phyloP scores from a whole-genome alignment of 306 rosid genomes.

The Cucurbita maxima region DNA sequence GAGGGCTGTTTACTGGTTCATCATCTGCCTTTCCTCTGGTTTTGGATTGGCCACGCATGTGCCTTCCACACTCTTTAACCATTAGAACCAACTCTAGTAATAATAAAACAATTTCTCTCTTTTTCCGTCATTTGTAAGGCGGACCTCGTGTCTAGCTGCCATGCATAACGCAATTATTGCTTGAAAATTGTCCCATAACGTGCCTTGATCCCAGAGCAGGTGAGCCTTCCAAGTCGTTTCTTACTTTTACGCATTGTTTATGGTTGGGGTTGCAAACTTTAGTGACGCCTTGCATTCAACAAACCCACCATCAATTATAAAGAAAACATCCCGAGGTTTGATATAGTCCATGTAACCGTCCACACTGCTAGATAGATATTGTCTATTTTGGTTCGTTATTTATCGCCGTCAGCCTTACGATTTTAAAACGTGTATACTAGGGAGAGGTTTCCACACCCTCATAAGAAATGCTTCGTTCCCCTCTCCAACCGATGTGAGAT shows the following conservation, averaged over 20 bases:
- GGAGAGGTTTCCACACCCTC: no score
- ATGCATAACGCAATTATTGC: conserved; percentile 6
- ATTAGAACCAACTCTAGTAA: not conserved
- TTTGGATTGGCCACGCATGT: not conserved
- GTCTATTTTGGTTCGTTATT: no score
- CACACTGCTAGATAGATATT: no score
- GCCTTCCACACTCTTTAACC: not conserved
- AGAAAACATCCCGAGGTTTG: not conserved
- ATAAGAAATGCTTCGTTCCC: no score
- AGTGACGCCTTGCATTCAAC: conserved; percentile 3
- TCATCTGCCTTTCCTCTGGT: not conserved
- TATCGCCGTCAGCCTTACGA: no score
- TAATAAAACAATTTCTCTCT: not conserved
- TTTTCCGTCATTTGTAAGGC: not conserved
- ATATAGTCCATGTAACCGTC: not conserved
- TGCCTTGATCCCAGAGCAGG: conserved; percentile 8
- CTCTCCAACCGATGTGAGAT: no score
- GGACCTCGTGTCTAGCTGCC: not conserved
- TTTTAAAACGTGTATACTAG: no score
- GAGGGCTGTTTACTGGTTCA: not conserved
- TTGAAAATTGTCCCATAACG: conserved; percentile 2
- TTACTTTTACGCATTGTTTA: not conserved
- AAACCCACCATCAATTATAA: conserved; percentile 4
- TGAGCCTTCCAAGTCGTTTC: not conserved
- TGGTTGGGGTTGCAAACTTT: not conserved